Evolutionary conservation across 2,329 filamentous ascomycete species (phyloP), one percentile per base, ranked within the genome.

Genomic region (Calonectria honghensis): DNA sequence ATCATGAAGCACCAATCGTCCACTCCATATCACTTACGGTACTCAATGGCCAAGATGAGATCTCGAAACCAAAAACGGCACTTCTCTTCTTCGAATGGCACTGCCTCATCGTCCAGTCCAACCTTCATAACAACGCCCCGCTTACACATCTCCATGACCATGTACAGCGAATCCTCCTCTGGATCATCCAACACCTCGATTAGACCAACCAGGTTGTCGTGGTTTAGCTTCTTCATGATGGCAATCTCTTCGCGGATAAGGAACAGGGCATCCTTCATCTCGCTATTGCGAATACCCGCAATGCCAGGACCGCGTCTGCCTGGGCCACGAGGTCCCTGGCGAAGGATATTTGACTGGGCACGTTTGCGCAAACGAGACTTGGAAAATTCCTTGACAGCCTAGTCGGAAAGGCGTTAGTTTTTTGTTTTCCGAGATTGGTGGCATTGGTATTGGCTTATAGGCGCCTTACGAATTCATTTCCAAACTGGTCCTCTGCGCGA

Each of bases 121-220:
- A 99, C 95, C 81, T 96, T 96, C 96, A 98, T 98, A 67, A 98
- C 92, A 29, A 98, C 96, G 1, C 97, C 97, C 84, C 98, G 98
- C 82, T 98, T 97, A 88, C 97, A 99, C 95, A 98, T 98, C 84
- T 99, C 97, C 84, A 99, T 90, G 29, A 99, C 97, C 95, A 99
- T 98, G 86, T 98, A 99, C 16, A 99, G 87, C 4, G 96, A 98
- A 84, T 99, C 97, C 82, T 98, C 96, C 63, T 96, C 93, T 0
- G 97, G 96, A 82, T 98, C 97, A 83, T 98, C 97, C 67, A 99
- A 88, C 4, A 99, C 97, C 85, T 99, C 97, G 78, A 98, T 95
- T 66, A 99, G 87, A 59, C 94, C 93, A 18, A 98, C 96, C n/a
- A 99, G 88, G 82, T 98, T 99, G 35, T 93, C 94, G 82, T 99